phyloP scores from a whole-genome alignment of 164 flowering plant species.

The Buxus sempervirens region DNA sequence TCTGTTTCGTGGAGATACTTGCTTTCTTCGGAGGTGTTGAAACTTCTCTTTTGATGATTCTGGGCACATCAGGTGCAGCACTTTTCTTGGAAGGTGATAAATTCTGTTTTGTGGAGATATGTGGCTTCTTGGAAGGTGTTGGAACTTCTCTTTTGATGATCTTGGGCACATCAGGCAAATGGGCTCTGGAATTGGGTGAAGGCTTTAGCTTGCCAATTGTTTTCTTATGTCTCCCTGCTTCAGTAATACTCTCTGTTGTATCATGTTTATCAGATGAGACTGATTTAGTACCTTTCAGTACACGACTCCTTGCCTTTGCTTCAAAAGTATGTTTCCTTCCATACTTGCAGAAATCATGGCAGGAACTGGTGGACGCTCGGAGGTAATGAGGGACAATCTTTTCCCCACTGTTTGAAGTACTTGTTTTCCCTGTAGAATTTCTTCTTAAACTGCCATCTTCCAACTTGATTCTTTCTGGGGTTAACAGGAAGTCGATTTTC shows the following conservation, averaged over 20 bases:
- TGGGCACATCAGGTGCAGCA: too few relatives aligned
- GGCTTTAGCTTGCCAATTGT: constrained; percentile 17
- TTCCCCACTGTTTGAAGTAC: constrained; percentile 25
- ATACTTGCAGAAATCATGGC: constrained; percentile 89
- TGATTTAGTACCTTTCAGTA: constrained; percentile 19
- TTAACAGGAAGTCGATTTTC: constrained; percentile 17
- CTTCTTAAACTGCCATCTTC: constrained; percentile 27
- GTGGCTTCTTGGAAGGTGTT: constrained; percentile 17
- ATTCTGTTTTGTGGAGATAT: constrained; percentile 13
- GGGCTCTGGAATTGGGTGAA: constrained; percentile 14
- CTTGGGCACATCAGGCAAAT: constrained; percentile 9
- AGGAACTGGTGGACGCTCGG: constrained; percentile 84
- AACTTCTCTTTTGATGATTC: too few relatives aligned
- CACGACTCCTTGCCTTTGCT: constrained; percentile 33
- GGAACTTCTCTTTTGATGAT: constrained; percentile 20
- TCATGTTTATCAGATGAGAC: constrained; percentile 8
- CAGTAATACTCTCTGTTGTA: constrained; percentile 9
- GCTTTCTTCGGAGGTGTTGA: too few relatives aligned
- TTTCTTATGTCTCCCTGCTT: constrained; percentile 19
- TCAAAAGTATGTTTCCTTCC: constrained; percentile 50
- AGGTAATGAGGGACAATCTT: constrained; percentile 57
- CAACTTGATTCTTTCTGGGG: constrained; percentile 17
- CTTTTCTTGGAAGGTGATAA: constrained; percentile 12
- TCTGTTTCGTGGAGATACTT: too few relatives aligned
- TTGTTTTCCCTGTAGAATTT: constrained; percentile 34